Evolutionary conservation across 225 moss, liverwort and hornwort species (phyloP), one percentile per base, ranked within the genome.

Genomic region (Pseudisothecium myosuroides): DNA sequence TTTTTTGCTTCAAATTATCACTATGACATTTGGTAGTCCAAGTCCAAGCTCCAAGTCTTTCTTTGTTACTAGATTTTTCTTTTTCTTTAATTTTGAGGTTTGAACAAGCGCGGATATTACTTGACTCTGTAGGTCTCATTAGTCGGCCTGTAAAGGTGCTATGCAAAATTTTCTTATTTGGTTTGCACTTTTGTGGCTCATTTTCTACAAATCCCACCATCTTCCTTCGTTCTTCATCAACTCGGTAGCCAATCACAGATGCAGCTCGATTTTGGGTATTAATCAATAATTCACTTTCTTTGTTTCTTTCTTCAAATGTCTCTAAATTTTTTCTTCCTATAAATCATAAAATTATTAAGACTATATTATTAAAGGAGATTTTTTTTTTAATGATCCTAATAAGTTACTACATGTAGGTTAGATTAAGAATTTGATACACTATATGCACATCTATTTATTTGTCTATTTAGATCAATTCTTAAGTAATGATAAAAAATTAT

Each of bases 41-140:
- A 69, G 55, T 83, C 93, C 84, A 92, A 47, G 32, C 87, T 68
- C 36, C 47, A 60, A 82, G 9, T 8, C 29, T 85, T 47, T 60
- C 52, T 75, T 81, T 82, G 2, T 62, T 54, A 3, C 60, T 87
- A 43, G 15, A 41, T 66, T 85, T 87, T 45, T 74, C 73, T 60
- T 90, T 88, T 21, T 87, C 75, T 67, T 88, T 90, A 11, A 55
- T 39, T 87, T 89, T 91, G 56, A 81, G 68, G 17, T 88, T 88
- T 21, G 21, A 37, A 56, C 7, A 12, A 54, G 15, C 8, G 6
- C 88, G 45, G 12, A 89, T 83, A 17, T 68, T 88, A 34, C 88
- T 90, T 49, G 88, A 93, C 28, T 89, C 3, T 54, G 86, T 93
- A 45, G 41, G 80, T 80, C 86, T 93, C 93, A 91, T 89, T 74